These are phyloP conservation scores for Oryza officinalis DNA, from an alignment of 176 grass and related monocot species.

Conservation along the genomic window DNA sequence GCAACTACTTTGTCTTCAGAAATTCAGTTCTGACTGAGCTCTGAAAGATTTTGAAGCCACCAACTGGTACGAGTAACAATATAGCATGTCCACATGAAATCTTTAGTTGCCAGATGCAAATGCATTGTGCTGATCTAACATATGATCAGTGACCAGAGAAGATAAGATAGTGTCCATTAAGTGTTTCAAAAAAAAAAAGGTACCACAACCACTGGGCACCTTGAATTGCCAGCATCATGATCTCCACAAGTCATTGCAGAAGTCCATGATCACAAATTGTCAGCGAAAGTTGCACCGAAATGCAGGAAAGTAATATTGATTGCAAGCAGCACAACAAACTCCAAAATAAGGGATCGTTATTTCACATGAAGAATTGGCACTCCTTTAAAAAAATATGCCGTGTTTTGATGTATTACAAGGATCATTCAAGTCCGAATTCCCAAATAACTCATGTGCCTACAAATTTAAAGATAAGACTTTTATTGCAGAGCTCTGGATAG, in stretches of 20 bases:
- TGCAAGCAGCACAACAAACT: constrained; percentile 18
- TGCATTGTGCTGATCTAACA: not conserved
- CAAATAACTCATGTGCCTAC: constrained; percentile 27
- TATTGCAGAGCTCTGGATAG: constrained; percentile 37
- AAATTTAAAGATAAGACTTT: constrained; percentile 38
- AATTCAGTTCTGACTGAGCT: not conserved
- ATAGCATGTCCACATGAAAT: not conserved
- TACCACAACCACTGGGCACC: not conserved
- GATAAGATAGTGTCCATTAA: not conserved
- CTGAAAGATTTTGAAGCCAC: not conserved
- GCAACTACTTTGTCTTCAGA: not conserved
- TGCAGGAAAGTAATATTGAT: not conserved
- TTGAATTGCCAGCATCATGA: not conserved
- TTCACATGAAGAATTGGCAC: constrained; percentile 29
- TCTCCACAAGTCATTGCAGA: constrained; percentile 19
- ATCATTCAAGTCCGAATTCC: constrained; percentile 20
- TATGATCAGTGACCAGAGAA: not conserved
- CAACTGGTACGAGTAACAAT: not conserved
- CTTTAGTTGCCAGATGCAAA: not conserved
- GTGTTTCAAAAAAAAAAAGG: not conserved
- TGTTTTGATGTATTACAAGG: constrained; percentile 29
- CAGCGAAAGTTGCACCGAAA: not conserved
- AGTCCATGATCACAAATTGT: not conserved
- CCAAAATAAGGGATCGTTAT: constrained; percentile 23
- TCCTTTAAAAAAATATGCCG: constrained; percentile 14